A percentile compares a stretch with the other conserved stretches of the same genome.
phyloP scores from a whole-genome alignment of 1,139 yeast species.

The Hanseniaspora sp. region DNA sequence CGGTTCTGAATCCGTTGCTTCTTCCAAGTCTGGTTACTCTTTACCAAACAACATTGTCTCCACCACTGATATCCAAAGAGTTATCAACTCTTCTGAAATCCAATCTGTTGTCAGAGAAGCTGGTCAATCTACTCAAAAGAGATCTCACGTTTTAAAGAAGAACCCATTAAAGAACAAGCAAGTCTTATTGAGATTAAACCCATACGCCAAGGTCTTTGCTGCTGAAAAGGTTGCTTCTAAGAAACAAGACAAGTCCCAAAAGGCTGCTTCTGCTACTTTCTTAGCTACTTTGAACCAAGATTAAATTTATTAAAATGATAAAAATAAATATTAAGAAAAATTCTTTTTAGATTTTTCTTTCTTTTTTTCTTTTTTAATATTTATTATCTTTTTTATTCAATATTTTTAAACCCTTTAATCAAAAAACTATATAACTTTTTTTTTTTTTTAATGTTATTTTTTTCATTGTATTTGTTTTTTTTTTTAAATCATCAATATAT shows the following conservation, averaged over 20 bases:
- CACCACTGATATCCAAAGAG: slow-evolving; percentile 91
- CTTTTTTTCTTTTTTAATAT: not conserved
- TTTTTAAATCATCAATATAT: not conserved
- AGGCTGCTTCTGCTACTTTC: slow-evolving; percentile 66
- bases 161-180: slow-evolving; percentile 99
- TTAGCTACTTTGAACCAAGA: slow-evolving; percentile 52
- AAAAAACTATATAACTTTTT: not conserved
- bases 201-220: slow-evolving; percentile 95
- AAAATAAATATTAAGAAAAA: not conserved
- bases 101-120: slow-evolving; percentile 96
- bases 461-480: not conserved
- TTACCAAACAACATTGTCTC: slow-evolving; percentile 90
- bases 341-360: not conserved
- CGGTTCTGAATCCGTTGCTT: slow-evolving; percentile 83
- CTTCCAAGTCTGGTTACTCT: slow-evolving; percentile 79
- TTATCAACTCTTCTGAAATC: slow-evolving; percentile 98
- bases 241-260: slow-evolving; percentile 58
- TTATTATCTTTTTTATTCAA: not conserved
- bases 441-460: not conserved
- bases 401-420: not conserved
- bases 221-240: slow-evolving; percentile 82
- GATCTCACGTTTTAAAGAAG: slow-evolving; percentile 94
- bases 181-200: slow-evolving; percentile 96
- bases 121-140: slow-evolving; percentile 88
- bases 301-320: slow-evolving; percentile 23